A percentile compares a stretch with the other conserved stretches of the same genome.
Evolutionary conservation across 202 grass and related monocot species (phyloP).

Genomic region (Setaria viridis): DNA sequence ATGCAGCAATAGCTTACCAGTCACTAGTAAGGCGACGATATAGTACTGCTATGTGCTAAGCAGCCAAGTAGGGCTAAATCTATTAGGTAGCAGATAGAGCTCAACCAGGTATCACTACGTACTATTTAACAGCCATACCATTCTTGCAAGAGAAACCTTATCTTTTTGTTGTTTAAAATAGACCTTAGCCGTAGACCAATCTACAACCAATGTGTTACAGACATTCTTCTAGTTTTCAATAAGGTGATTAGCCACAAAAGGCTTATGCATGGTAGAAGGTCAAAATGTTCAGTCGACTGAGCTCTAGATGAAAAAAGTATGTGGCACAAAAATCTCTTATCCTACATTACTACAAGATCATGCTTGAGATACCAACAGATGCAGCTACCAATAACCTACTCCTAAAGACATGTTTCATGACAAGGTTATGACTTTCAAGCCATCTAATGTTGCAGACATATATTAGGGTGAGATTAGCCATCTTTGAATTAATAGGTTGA

Average conservation of each 20-base stretch:
- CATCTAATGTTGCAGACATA: background rate
- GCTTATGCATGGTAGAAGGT: background rate
- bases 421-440: background rate
- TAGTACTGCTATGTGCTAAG: constrained; percentile 24
- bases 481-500: background rate
- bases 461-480: background rate
- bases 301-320: background rate
- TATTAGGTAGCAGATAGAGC: constrained; percentile 20
- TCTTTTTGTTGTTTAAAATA: background rate
- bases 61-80: background rate
- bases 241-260: constrained; percentile 1
- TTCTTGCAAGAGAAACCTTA: background rate
- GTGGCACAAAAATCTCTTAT: background rate
- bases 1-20: background rate
- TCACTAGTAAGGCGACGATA: background rate
- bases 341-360: background rate
- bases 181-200: background rate
- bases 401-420: background rate
- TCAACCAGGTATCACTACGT: constrained; percentile 13
- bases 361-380: constrained; percentile 20
- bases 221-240: background rate
- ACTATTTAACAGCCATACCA: background rate
- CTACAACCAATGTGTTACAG: constrained; percentile 18
- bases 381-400: constrained; percentile 18
- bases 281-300: background rate